A percentile compares a stretch with the other conserved stretches of the same genome.
phyloP scores from a whole-genome alignment of 2,329 filamentous ascomycete genomes.

The Canariomyces notabilis region DNA sequence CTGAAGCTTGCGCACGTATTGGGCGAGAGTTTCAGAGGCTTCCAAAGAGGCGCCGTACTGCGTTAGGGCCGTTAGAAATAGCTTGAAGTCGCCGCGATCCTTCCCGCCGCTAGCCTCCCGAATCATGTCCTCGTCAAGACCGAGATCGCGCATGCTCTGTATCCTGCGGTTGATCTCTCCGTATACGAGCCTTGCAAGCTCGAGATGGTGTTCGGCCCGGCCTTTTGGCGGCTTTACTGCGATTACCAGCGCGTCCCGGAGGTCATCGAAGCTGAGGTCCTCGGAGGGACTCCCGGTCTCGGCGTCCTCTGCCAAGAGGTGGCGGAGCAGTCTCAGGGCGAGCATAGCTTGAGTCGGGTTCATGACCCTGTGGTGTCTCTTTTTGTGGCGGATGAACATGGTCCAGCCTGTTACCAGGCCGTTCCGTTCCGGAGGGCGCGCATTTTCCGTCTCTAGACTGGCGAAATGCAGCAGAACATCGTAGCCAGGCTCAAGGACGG shows the following conservation, averaged over 20 bases:
- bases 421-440: conserved; percentile 58
- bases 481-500: conserved; percentile 65
- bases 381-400: conserved; percentile 56
- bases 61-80: conserved; percentile 47
- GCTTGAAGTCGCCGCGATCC: conserved; percentile 31
- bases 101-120: conserved; percentile 19
- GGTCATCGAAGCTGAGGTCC: conserved; percentile 37
- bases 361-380: conserved; percentile 43
- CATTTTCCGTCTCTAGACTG: conserved; percentile 55
- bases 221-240: conserved; percentile 39
- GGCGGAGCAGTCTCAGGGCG: conserved; percentile 43
- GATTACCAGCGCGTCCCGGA: conserved; percentile 42
- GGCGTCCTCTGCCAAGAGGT: conserved; percentile 52
- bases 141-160: conserved; percentile 16
- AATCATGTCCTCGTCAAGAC: conserved; percentile 22
- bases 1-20: conserved; percentile 30
- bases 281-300: conserved; percentile 44
- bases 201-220: conserved; percentile 40
- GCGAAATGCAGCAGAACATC: conserved; percentile 65
- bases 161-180: conserved; percentile 30
- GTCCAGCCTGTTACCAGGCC: conserved; percentile 62
- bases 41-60: conserved; percentile 51
- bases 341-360: conserved; percentile 64
- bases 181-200: conserved; percentile 43
- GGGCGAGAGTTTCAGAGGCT: conserved; percentile 41